Evolutionary conservation across 2,329 filamentous ascomycete genomes (phyloP), one percentile per base, ranked within the genome.

Genomic region (Sporothrix luriei): DNA sequence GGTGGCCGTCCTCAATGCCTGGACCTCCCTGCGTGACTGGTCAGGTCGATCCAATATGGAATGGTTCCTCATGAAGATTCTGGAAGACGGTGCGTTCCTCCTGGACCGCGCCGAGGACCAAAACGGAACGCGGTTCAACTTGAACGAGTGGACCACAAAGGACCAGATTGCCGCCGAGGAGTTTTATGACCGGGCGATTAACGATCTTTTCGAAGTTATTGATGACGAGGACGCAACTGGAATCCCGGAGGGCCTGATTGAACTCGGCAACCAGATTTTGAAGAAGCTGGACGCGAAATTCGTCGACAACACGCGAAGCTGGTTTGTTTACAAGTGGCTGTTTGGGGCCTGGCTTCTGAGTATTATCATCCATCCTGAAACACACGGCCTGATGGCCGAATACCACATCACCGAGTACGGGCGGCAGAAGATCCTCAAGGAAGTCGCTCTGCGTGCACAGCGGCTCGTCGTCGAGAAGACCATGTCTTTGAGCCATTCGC

Each of bases 401-500:
- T 94, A 97, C 78, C 92, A 97, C 80, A 93, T 98, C 75, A 94
- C 91, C 65, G 92, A 96, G 74, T 93, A 94, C 79, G 93, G 93
- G 54, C 88, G 95, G 55, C 91, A 97, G 76, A 94, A 90, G 78
- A 91, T 91, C 69, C 81, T 91, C 69, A 90, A 89, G 75, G 91
- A 94, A 77, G 90, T 97, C 69, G 93, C 91, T 69, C 88, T 91
- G 77, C 88, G 90, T 72, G 91, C 92, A 65, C 91, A 94, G 76
- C 90, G 91, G 75, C 86, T 92, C 73, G 92, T 94, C 14, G 88
- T 91, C 71, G 91, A 94, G 75, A 89, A 93, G 86, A 90, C 75
- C 29, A 68, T 68, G 52, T 66, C 72, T 1, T 19, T 69, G 2
- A 59, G 69, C 21, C 68, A 68, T 10, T 4, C 52, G 19, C 70